phyloP scores from a whole-genome alignment of 208 protist species.

The Zelonia costaricensis region DNA sequence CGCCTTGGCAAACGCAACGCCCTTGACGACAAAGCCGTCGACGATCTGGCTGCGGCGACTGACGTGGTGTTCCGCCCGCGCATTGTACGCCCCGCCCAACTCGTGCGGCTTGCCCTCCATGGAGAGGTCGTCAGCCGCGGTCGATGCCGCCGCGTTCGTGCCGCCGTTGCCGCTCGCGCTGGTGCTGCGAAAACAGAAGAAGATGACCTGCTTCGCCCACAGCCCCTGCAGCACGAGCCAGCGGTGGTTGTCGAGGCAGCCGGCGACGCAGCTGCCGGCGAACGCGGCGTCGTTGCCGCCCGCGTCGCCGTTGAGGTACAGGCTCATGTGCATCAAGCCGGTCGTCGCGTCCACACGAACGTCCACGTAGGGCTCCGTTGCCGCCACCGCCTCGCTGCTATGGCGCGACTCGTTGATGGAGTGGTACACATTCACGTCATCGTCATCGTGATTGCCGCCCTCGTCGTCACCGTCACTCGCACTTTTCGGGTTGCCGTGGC shows the following conservation, averaged over 20 bases:
- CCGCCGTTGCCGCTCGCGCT: not conserved
- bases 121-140: not conserved
- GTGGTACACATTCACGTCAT: conserved; percentile 6
- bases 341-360: conserved; percentile 31
- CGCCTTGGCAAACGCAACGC: conserved; percentile 22
- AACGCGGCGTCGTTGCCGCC: conserved; percentile 33
- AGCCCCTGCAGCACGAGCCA: conserved; percentile 44
- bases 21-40: conserved; percentile 24
- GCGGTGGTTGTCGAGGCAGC: conserved; percentile 50
- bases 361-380: conserved; percentile 33
- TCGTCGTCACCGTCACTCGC: not conserved
- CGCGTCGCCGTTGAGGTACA: conserved; percentile 37
- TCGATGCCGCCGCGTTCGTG: not conserved
- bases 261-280: conserved; percentile 28
- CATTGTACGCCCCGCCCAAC: not conserved
- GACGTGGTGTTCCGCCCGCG: not conserved
- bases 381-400: conserved; percentile 14
- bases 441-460: not conserved
- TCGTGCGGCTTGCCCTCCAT: not conserved
- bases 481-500: not conserved
- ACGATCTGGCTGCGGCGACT: conserved; percentile 13
- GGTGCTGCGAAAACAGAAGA: conserved; percentile 30
- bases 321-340: conserved; percentile 33
- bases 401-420: conserved; percentile 3
- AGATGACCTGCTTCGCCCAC: conserved; percentile 32